Base-by-base conservation (phyloP, 805 yeast species). In the Kockiozyma suomiensis region DNA sequence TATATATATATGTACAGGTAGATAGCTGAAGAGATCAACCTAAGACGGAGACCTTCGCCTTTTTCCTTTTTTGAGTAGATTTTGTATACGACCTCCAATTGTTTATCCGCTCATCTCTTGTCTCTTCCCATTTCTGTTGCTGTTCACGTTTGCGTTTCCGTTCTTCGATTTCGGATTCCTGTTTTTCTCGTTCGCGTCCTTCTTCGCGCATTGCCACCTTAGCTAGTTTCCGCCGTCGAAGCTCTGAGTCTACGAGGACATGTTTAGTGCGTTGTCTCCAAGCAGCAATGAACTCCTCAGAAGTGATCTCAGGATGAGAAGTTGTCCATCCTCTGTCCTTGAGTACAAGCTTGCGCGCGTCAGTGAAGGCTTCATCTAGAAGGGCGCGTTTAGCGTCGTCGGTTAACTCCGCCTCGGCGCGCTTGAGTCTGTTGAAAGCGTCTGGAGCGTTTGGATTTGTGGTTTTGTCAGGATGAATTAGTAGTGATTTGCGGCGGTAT, bases 381-480 rank as follows among this genome's bases (percentile, higher is more conserved):
- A 72, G 68, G 21, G 68, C 69, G 28, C 84, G 72, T 17, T 74
- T 68, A 50, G 70, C 70, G 17, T 74, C 79, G 60, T 79, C 78
- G 30, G 66, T 65, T 12, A 81, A 65, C 3, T 71, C 73, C 0
- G 76, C 70, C 53, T 83, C 81, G 0, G 90, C 85, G 61, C 79
- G 81, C 63, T 84, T 83, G 53, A 86, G 71, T 37, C 76, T 57
- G 67, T 84, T 86, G 70, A 86, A 86, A 1, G 90, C 90, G 33
- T 74, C 79, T 0, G 88, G 82, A 0, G 90, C 89, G n/a, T 77
- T 73, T 0, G 77, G 74, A 65, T 85, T 81, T 32, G 72, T 69
- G 1, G 82, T 78, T 68, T 84, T 85, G 69, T 86, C 92, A 0
- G 92, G 92, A 70, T 86, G 92, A 17, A 86, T 81, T 59, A 84